Evolutionary conservation across 1,139 yeast genomes (phyloP), one percentile per base, ranked within the genome.

Genomic region (Trichomonascaceae sp.): DNA sequence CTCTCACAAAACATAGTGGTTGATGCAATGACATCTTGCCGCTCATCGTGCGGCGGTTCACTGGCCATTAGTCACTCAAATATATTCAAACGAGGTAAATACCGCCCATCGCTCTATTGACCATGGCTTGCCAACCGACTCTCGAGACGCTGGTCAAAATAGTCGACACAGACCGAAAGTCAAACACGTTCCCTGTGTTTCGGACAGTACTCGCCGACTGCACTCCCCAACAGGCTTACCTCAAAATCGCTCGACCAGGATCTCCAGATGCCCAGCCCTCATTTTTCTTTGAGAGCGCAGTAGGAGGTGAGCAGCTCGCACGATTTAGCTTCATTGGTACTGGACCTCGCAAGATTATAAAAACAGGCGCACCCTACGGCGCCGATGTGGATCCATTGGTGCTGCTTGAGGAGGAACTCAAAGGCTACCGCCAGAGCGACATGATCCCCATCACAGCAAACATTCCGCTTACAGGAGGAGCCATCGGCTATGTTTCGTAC

Each of bases 401-500:
- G 2, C 56, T 79, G 4, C 65, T 89, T 40, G 95, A 89, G 54
- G 45, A 69, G 30, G 95, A 87, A 53, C 64, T 89, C 60, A 54
- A 63, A 8, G 58, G 64, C 30, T 73, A 69, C 49, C 69, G 67
- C 37, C 85, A 81, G 49, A 84, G 89, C 0, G 60, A 78, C 28
- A 92, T 93, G 27, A 61, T 80, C 38, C 49, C 55, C 3, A 43
- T 49, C 22, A 32, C 43, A 9, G 96, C 96, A 6, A 71, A 71
- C 42, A n/a, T n/a, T n/a, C 23, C 23, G 6, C 65, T 87, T 38
- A 76, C 89, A 48, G 98, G 99, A 36, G 99, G 98, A 43, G 97
- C 97, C 6, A 70, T 89, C 34, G 98, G 98, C 0, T 89, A 85
- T 52, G 75, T 89, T 31, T 82, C 96, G 0, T 89, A 89, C 51